phyloP scores from a whole-genome alignment of 345 rosid species.

The Lepidium sativum region DNA sequence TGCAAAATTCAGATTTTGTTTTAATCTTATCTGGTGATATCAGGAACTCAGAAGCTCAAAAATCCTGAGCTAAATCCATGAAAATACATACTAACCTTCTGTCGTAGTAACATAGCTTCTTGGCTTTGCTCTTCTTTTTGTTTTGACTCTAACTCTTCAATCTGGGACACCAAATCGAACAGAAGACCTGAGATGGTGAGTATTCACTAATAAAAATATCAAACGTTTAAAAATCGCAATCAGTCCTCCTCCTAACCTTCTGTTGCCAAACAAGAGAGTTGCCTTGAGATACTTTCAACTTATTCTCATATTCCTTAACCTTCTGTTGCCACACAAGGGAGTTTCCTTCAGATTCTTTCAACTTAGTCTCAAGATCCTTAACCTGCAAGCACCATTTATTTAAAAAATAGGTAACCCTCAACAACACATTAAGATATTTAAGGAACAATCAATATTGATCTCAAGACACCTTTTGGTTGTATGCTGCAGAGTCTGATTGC shows the following conservation, averaged over 20 bases:
- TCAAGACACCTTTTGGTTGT: slow-evolving; percentile 52
- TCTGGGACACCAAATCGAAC: slow-evolving; percentile 29
- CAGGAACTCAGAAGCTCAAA: background rate
- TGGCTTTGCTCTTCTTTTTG: slow-evolving; percentile 48
- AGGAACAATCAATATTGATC: background rate
- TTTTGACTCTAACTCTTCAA: slow-evolving; percentile 58
- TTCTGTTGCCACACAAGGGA: slow-evolving; percentile 44
- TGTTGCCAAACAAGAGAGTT: slow-evolving; percentile 40
- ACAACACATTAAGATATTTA: background rate
- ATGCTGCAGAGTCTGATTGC: slow-evolving; percentile 42
- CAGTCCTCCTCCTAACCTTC: slow-evolving; percentile 38
- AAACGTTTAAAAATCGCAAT: background rate
- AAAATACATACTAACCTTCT: slow-evolving; percentile 30
- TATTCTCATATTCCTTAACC: slow-evolving; percentile 56
- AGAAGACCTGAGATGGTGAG: background rate
- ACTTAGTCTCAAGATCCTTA: slow-evolving; percentile 60
- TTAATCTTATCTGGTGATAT: background rate
- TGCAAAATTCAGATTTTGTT: slow-evolving; percentile 17
- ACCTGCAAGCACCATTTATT: slow-evolving; percentile 37
- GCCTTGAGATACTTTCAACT: slow-evolving; percentile 51
- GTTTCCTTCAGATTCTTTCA: slow-evolving; percentile 51
- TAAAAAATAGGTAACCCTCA: background rate
- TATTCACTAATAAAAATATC: background rate
- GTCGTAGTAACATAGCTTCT: slow-evolving; percentile 44
- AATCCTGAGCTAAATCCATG: background rate